Base-by-base conservation (phyloP, 371 early-diverging fungal genomes). In the Lichtheimia ramosa region DNA sequence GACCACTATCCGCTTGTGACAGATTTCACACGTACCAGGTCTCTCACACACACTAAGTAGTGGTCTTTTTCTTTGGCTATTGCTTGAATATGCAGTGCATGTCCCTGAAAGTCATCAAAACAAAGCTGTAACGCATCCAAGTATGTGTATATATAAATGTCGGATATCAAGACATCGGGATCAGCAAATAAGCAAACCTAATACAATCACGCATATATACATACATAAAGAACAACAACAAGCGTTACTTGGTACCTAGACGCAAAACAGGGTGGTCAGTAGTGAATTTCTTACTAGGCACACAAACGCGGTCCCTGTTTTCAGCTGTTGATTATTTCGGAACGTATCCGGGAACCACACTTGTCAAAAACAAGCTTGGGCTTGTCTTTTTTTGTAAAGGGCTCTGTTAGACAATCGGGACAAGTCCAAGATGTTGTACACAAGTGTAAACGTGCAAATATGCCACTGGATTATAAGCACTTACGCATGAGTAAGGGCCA, bases 11-110 rank as follows among this genome's bases (percentile, higher is more conserved):
- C 41, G 39, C 56, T 55, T 55, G 56, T 55, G 56, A 55, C 56
- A 55, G 56, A 55, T 55, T 55, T 55, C 56, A 55, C 56, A 55
- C 56, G 56, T 21, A 46, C 46, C 34, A 34, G 34, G 34, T 8
- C 34, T 34, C 34, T 34, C 34, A 8, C 34, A 34, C 34, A 34
- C 34, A 34, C 34, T 8, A 5, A 8, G 34, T 7, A 27, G 7
- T 34, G 34, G 34, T 34, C 34, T 34, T 34, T 34, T 34, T 34
- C 34, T 34, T 34, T 34, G 34, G 34, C 34, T 34, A 34, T 34
- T 34, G 34, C 6, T 34, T 34, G 34, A 8, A 34, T 34, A 34
- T 34, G 34, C 34, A 34, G 8, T 8, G 34, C 34, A 8, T 34
- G 10, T 34, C 34, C 34, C 34, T 34, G 34, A 34, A 34, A 34